A percentile compares a stretch with the other conserved stretches of the same genome.
Conservation (phyloP, 1,284 basidiomycete genomes). For the Xerocomus nothofagi region DNA sequence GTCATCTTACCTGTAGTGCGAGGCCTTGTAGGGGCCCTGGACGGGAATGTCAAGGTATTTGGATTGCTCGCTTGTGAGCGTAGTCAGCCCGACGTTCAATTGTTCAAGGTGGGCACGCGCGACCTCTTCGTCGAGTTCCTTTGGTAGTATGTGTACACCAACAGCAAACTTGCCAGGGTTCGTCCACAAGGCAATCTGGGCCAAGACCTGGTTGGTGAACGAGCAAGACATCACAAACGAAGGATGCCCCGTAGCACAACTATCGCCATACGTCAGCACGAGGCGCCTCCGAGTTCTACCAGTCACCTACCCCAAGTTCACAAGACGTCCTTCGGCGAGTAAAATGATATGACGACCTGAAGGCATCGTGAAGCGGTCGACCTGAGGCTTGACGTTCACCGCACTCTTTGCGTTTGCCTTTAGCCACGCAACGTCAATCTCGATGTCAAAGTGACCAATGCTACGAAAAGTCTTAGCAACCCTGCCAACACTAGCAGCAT, state of each 20-base stretch:
- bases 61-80: constrained; percentile 77
- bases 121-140: constrained; percentile 98
- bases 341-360: constrained; percentile 94
- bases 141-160: constrained; percentile 95
- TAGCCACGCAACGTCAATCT: constrained; percentile 99
- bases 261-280: constrained; percentile 18
- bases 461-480: constrained; percentile 56
- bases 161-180: constrained; percentile 88
- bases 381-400: constrained; percentile 98
- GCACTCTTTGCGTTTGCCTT: constrained; percentile 87
- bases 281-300: background rate
- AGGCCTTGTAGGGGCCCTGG: constrained; percentile 91
- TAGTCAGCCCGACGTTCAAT: constrained; percentile 93
- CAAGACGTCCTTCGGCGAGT: constrained; percentile 97
- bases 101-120: constrained; percentile 92
- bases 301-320: constrained; percentile 87
- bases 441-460: constrained; percentile 98
- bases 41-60: constrained; percentile 91
- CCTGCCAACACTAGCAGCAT: background rate
- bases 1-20: constrained; percentile 69
- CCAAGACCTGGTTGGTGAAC: constrained; percentile 98
- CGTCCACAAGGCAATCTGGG: constrained; percentile 98
- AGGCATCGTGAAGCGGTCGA: constrained; percentile 95
- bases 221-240: constrained; percentile 99
- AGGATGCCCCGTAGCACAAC: constrained; percentile 89